Evolutionary conservation across 352 stramenopile species (phyloP).

Genomic region (Globisporangium paddicum): DNA sequence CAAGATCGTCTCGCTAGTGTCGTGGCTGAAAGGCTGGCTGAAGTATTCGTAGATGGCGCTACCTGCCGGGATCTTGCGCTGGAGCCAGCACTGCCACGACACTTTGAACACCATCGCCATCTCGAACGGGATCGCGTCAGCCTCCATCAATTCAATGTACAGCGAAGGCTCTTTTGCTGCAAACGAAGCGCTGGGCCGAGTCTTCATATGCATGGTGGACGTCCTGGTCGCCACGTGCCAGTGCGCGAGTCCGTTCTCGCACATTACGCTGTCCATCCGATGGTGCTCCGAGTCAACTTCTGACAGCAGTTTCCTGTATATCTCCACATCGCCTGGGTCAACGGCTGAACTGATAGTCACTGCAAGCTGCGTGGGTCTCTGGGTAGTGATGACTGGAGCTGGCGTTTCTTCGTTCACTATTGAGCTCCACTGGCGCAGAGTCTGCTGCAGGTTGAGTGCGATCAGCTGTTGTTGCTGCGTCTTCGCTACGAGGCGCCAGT

Average conservation of each 20-base stretch:
- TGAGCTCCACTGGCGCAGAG: background rate
- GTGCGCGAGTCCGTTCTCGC: constrained; percentile 1
- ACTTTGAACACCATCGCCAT: constrained; percentile 1
- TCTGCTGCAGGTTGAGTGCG: background rate
- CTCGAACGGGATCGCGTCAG: constrained; percentile 5
- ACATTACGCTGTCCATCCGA: constrained; percentile 1
- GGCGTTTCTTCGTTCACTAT: background rate
- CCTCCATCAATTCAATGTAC: constrained; percentile 6
- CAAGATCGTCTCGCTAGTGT: background rate
- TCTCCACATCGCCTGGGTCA: background rate
- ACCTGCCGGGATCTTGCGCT: background rate
- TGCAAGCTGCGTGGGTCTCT: background rate
- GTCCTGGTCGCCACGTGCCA: constrained; percentile 2
- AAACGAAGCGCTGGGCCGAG: background rate
- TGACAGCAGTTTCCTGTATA: background rate
- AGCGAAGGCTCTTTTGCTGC: background rate
- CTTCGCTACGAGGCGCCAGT: background rate
- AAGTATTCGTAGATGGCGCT: background rate
- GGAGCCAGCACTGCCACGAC: constrained; percentile 9
- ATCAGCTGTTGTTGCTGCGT: background rate
- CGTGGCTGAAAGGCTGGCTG: background rate
- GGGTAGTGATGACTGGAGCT: background rate
- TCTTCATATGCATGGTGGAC: constrained; percentile 4
- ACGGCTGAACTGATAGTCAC: background rate
- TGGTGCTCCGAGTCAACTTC: background rate